phyloP scores from a whole-genome alignment of 2,329 filamentous ascomycete genomes.

The Verticillium longisporum region DNA sequence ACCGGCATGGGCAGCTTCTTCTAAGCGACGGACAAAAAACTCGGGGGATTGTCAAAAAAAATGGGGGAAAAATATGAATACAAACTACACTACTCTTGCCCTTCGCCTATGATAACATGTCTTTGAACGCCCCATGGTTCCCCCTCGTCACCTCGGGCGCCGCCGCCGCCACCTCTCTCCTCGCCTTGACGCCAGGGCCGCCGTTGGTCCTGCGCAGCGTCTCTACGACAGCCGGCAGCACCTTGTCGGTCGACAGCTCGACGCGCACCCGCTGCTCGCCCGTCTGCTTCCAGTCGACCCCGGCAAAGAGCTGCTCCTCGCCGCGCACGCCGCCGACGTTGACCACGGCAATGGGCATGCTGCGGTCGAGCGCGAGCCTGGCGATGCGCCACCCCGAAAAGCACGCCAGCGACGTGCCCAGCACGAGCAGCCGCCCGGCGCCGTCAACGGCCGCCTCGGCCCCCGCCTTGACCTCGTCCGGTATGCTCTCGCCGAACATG shows the following conservation, averaged over 20 bases:
- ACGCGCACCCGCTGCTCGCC: conserved; percentile 49
- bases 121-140: conserved; percentile 40
- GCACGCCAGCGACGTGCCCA: conserved; percentile 88
- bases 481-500: conserved; percentile 94
- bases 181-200: neutral
- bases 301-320: conserved; percentile 64
- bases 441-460: conserved; percentile 77
- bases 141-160: neutral
- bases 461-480: conserved; percentile 57
- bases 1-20: conserved; percentile 41
- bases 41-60: too few species aligned
- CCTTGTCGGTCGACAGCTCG: conserved; percentile 49
- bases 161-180: too few species aligned
- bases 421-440: conserved; percentile 66
- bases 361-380: conserved; percentile 72
- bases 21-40: conserved; percentile 21
- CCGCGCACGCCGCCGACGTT: conserved; percentile 82
- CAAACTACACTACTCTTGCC: neutral
- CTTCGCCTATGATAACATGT: conserved; percentile 47
- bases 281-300: conserved; percentile 42
- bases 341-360: conserved; percentile 80
- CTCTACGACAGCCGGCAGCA: conserved; percentile 51
- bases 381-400: conserved; percentile 92
- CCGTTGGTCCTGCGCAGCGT: conserved; percentile 30
- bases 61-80: too few species aligned